Percentiles rank a stretch among this genome's conserved stretches.
phyloP scores from a whole-genome alignment of 1,284 basidiomycete genomes.

The Tilletia caries region DNA sequence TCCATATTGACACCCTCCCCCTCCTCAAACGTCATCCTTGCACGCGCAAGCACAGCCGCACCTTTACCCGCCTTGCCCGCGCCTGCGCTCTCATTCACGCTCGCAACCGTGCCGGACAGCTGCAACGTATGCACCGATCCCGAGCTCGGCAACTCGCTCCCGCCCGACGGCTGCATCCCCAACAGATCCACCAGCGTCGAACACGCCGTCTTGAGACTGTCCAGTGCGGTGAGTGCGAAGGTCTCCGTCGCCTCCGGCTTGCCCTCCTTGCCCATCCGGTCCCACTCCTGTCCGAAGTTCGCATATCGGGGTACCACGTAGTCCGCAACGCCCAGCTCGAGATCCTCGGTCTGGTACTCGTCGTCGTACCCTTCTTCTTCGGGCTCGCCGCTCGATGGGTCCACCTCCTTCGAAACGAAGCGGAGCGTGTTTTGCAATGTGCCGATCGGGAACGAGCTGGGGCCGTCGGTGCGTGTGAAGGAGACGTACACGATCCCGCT shows the following conservation, averaged over 20 bases:
- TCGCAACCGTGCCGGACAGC: conserved; percentile 77
- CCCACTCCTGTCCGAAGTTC: conserved; percentile 91
- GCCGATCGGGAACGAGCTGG: conserved; percentile 72
- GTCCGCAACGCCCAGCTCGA: conserved; percentile 84
- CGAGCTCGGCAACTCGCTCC: conserved; percentile 59
- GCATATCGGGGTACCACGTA: conserved; percentile 91
- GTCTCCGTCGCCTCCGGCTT: conserved; percentile 73
- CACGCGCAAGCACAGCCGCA: conserved; percentile 70
- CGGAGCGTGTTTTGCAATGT: conserved; percentile 92
- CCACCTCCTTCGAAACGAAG: conserved; percentile 95
- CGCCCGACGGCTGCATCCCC: conserved; percentile 90
- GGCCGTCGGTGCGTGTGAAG: conserved; percentile 72
- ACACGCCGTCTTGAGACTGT: conserved; percentile 89
- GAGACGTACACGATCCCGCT: conserved; percentile 86
- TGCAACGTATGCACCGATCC: conserved; percentile 90
- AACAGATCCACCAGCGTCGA: conserved; percentile 89
- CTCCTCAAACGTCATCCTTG: conserved; percentile 88
- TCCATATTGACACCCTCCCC: conserved; percentile 94
- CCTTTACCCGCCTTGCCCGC: conserved; percentile 83
- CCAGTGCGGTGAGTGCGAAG: conserved; percentile 86
- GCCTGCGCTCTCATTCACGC: conserved; percentile 73
- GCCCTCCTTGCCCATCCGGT: conserved; percentile 72
- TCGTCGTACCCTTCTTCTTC: conserved; percentile 98
- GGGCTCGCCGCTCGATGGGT: conserved; percentile 91
- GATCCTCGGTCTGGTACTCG: conserved; percentile 95